Base-by-base conservation (phyloP, 2,329 filamentous ascomycete genomes). In the Xylaria digitata region DNA sequence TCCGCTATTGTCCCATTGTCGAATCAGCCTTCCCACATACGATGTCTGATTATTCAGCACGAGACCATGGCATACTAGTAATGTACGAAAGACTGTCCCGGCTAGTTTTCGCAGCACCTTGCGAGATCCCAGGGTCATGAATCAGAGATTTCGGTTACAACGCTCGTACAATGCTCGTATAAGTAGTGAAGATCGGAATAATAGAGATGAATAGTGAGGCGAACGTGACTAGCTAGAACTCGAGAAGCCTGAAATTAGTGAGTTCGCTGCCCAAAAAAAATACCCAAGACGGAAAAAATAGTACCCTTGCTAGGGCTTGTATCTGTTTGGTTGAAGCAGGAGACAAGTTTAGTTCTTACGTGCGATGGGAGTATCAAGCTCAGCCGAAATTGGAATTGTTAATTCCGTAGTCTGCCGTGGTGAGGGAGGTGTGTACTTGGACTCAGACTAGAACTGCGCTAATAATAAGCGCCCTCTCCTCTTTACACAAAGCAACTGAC, bases 1-100 rank as follows among this genome's bases (percentile, higher is more conserved):
- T 26, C 26, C 26, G 26, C 26, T 56, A 65, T 69, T 65, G 60
- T 61, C 57, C 68, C 67, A 55, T 62, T 55, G 48, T 66, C 67
- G 63, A 70, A 70, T 70, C 68, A 69, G 63, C 66, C 59, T 69
- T 60, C 61, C 64, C 46, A 61, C 61, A 57, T 63, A 52, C 15
- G 54, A 32, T 32, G 48, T 43, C 30, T 34, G 43, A 40, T 34
- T 59, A 6, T 50, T 48, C 43, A 42, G 42, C 40, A 34, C 54
- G 21, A 34, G 43, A 43, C 21, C 21, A 43, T 8, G 13, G 15
- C 26, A 48, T 23, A 40, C 26, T 40, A 40, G 30, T 23, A 55
- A 30, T 26, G 37, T 23, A 30, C 42, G 37, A 37, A 23, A 53
- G 17, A 55, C 9, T 34, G 34, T 13, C 63, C 50, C 23, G 43